Evolutionary conservation across 139 green algal genomes (phyloP), one percentile per base, ranked within the genome.

Genomic region (Tetraselmis chui): DNA sequence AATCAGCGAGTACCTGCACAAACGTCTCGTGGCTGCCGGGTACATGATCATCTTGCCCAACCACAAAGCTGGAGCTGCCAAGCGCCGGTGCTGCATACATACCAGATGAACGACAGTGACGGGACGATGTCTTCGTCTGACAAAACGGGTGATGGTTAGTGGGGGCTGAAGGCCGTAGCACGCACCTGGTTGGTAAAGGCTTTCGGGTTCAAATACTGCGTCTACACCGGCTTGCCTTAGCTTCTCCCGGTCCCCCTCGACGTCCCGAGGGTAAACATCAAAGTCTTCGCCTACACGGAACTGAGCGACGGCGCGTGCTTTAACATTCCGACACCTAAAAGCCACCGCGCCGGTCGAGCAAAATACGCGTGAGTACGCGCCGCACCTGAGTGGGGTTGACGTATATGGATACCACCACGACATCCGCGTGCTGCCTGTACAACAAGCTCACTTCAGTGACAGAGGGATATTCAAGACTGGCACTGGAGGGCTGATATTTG

Each of bases 391-490:
- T 97, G 2, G 96, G 95, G 83, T 99, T 99, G 76, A 99, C 92
- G 84, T 99, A 99, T 5, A 99, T 96, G 29, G 93, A 98, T 0
- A 92, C 95, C 0, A 98, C 91, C 25, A 99, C 95, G 1, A 94
- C 67, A 31, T 98, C 95, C 11, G 88, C 90, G 0, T 82, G 83
- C 32, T 93, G 30, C 83, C 93, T 98, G 88, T 32, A 83, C 2
- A 1, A 58, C n/a, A n/a, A n/a, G n/a, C n/a, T n/a, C n/a, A n/a
- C n/a, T n/a, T n/a, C n/a, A n/a, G n/a, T n/a, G n/a, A n/a, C n/a
- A n/a, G n/a, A n/a, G n/a, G n/a, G n/a, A n/a, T n/a, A n/a, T n/a
- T n/a, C n/a, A n/a, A n/a, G n/a, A n/a, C n/a, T n/a, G n/a, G n/a
- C n/a, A n/a, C n/a, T n/a, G n/a, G n/a, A n/a, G n/a, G 1, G 26